Evolutionary conservation across 2,329 filamentous ascomycete genomes (phyloP), one percentile per base, ranked within the genome.

Genomic region (Ophiosphaerella narmari): DNA sequence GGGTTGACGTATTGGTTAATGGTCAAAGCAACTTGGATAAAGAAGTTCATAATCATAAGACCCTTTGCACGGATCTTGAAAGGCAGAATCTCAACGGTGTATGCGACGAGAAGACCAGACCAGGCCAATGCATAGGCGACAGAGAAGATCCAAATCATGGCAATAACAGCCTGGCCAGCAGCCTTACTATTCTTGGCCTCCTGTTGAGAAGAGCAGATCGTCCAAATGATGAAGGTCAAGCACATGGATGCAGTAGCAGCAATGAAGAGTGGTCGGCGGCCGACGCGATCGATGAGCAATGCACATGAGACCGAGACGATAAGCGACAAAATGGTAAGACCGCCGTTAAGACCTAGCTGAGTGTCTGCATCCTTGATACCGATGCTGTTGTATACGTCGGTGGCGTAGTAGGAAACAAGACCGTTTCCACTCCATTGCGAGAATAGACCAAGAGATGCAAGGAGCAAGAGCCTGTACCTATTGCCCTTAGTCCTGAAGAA

Each of bases 351-450:
- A 60, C 76, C 66, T 33, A 66, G 60, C 54, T 68, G 57, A 43
- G 60, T 59, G 26, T 67, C 65, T 13, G 41, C 76, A 39, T 79
- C 74, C 1, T 61, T 81, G 63, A 88, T 86, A 38, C 85, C 85
- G 42, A 84, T 84, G 41, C 80, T 80, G 35, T 78, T 74, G 71
- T 86, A 86, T 56, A 88, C 79, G 48, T 80, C 76, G 51, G 84
- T 82, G 62, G 86, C 83, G 68, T 88, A 88, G 73, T 88, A 87
- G 55, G 80, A 84, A 64, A 88, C 83, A 1, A 88, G 73, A 14
- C 83, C 85, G 64, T 88, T 88, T 38, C 86, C 86, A 44, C 81
- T 84, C 73, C 86, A 88, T 70, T 88, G 85, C 2, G 84, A 86
- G 64, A 88, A 86, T 59, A 88, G 73, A 62, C 84, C 86, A 14